A percentile compares a stretch with the other conserved stretches of the same genome.
phyloP scores from a whole-genome alignment of 139 green algal genomes.

The Limnomonas spitsbergensis region DNA sequence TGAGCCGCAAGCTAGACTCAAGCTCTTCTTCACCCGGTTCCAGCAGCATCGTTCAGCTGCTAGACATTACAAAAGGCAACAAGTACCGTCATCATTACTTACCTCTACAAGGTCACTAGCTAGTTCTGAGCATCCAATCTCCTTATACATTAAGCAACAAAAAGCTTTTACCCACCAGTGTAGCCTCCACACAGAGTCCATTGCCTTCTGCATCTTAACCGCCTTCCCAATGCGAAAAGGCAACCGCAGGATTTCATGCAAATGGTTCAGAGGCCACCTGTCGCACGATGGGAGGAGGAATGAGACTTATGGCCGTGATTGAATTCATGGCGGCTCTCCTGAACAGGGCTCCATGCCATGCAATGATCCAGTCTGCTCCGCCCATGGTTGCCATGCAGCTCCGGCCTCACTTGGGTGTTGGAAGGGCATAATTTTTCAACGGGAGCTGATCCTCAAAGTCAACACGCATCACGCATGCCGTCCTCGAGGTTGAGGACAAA shows the following conservation, averaged over 20 bases:
- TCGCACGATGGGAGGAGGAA: too few relatives aligned
- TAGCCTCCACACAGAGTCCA: conserved; percentile 14
- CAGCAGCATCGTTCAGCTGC: too few relatives aligned
- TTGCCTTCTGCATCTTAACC: neutral
- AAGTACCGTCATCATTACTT: too few relatives aligned
- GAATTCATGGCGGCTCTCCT: too few relatives aligned
- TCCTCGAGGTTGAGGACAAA: too few relatives aligned
- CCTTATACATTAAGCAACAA: too few relatives aligned
- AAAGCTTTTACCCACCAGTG: conserved; percentile 16
- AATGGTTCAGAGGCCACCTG: conserved; percentile 10
- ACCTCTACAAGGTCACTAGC: too few relatives aligned
- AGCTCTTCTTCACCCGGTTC: neutral
- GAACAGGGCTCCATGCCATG: neutral
- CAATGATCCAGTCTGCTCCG: neutral
- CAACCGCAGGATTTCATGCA: neutral
- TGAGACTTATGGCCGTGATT: too few relatives aligned
- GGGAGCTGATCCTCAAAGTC: conserved; percentile 20
- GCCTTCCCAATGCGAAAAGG: neutral
- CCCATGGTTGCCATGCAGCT: neutral
- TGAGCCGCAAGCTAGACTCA: too few relatives aligned
- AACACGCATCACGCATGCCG: neutral
- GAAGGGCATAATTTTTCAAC: conserved; percentile 2
- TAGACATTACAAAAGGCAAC: too few relatives aligned
- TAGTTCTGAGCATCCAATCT: too few relatives aligned
- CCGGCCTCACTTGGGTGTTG: neutral